phyloP scores from a whole-genome alignment of 352 stramenopile species.

The Globisporangium acanthophoron region DNA sequence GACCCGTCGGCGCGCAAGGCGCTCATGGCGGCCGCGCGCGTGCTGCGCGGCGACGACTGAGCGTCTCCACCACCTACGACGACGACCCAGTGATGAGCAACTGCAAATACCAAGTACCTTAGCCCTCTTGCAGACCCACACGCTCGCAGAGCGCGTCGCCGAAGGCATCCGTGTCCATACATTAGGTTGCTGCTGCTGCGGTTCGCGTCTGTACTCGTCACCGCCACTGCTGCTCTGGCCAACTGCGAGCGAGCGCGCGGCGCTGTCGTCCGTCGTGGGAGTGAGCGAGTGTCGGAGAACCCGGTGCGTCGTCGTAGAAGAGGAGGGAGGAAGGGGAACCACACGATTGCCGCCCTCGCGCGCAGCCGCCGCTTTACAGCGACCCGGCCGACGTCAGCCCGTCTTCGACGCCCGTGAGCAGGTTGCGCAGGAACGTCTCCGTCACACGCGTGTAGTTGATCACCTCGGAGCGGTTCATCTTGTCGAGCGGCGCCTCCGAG shows the following conservation, averaged over 20 bases:
- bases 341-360: neutral
- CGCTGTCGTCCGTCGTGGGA: neutral
- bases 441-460: conserved; percentile 95
- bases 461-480: conserved; percentile 91
- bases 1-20: conserved; percentile 49
- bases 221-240: neutral
- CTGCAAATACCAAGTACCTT: neutral
- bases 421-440: conserved; percentile 88
- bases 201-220: neutral
- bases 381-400: conserved; percentile 59
- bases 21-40: conserved; percentile 54
- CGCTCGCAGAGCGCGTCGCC: neutral
- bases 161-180: conserved; percentile 6
- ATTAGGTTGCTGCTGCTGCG: conserved; percentile 5
- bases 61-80: neutral
- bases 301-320: neutral
- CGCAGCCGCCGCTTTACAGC: conserved; percentile 1
- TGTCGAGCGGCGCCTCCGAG: conserved; percentile 87
- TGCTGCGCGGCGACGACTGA: conserved; percentile 40
- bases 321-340: neutral
- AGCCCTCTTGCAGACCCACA: neutral
- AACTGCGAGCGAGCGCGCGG: no score
- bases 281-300: neutral
- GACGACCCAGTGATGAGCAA: neutral
- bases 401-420: conserved; percentile 89